Base-by-base conservation (phyloP, 192 early-diverging fungal species). In the Backusella westeae region DNA sequence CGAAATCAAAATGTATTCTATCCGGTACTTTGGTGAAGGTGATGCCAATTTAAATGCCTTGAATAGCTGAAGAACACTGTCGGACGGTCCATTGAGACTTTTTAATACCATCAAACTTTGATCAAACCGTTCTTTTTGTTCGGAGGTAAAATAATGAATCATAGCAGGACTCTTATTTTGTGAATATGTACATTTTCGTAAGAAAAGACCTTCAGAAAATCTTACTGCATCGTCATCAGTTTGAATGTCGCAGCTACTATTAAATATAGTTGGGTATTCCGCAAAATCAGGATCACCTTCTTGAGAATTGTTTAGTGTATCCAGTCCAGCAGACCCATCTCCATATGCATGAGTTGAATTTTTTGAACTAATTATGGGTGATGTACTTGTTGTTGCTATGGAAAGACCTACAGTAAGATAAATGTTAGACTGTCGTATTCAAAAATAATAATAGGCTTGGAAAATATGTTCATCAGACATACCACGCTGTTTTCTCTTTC, bases 271-370 rank as follows among this genome's bases (percentile, higher is more conserved):
- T 63, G 23, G 7, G 23, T 10, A 14, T 14, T 29, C 56, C 29
- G 56, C 26, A 63, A 63, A 63, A 63, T 63, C 56, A 63, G 56
- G 56, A 26, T 63, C 56, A 3, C 56, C 56, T 63, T 63, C 56
- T 63, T 63, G 23, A 63, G 12, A 29, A 26, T 3, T 29, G 21
- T 9, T 63, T 63, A 63, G 56, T 63, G 26, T 26, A 29, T 26
- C 56, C 3, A 3, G 7, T 63, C 9, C 26, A 14, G 12, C 12
- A 29, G 21, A 12, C 10, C 56, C 12, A 12, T 8, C 12, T 4
- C 9, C 21, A 4, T 63, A 63, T 63, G 2, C 26, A 29, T 63
- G 9, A 0, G 0, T 63, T 12, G 8, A 14, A 63, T 29, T 2
- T 4, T 12, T 14, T 29, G 10, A 23, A 1, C 2, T 9, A 1